phyloP scores from a whole-genome alignment of 2,329 filamentous ascomycete species.

The Aspergillus fumigatus region DNA sequence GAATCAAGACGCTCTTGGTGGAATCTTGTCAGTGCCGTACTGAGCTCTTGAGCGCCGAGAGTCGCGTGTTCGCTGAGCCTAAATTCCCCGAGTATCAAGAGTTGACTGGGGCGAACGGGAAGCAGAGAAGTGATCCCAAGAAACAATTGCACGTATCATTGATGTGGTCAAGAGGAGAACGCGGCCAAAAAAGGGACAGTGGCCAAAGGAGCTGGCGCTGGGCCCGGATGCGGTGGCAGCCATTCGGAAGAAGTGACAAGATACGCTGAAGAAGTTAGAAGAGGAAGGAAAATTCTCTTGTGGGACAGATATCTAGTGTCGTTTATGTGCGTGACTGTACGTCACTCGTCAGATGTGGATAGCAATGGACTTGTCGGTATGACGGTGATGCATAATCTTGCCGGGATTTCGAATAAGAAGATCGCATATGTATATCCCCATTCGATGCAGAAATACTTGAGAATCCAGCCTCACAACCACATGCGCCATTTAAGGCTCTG shows the following conservation, averaged over 20 bases:
- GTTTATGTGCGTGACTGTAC: too few relatives aligned
- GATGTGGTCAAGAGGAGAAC: conserved; percentile 24
- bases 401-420: too few relatives aligned
- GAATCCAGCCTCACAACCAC: too few relatives aligned
- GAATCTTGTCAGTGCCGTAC: conserved; percentile 38
- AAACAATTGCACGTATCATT: conserved; percentile 31
- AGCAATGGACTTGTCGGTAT: not conserved
- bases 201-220: conserved; percentile 25
- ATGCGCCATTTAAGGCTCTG: too few relatives aligned
- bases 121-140: conserved; percentile 25
- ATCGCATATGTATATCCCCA: too few relatives aligned
- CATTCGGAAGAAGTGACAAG: conserved; percentile 4
- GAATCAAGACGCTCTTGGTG: conserved; percentile 32
- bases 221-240: conserved; percentile 21
- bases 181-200: conserved; percentile 12
- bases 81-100: conserved; percentile 21
- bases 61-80: conserved; percentile 5
- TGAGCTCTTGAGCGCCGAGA: conserved; percentile 19
- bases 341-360: not conserved
- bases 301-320: conserved; percentile 4
- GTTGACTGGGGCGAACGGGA: conserved; percentile 20
- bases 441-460: too few relatives aligned
- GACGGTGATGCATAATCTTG: too few relatives aligned
- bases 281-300: conserved; percentile 6
- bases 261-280: conserved; percentile 3